phyloP scores from a whole-genome alignment of 345 rosid species.

The Carallia brachiata region DNA sequence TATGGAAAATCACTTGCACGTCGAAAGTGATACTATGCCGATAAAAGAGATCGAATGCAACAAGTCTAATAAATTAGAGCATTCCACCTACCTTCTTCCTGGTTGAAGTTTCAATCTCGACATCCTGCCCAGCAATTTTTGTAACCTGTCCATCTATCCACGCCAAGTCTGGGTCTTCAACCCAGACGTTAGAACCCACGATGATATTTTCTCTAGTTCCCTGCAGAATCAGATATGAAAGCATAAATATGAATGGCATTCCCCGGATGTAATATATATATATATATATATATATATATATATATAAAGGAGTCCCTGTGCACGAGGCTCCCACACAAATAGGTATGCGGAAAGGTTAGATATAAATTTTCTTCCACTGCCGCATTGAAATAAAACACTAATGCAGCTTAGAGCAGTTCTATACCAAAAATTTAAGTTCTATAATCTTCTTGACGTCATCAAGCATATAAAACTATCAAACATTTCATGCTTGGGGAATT shows the following conservation, averaged over 20 bases:
- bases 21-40: neutral
- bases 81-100: conserved; percentile 60
- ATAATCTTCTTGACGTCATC: too few relatives aligned
- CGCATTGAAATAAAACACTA: too few relatives aligned
- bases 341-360: neutral
- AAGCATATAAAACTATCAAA: too few relatives aligned
- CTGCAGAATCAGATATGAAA: conserved; percentile 38
- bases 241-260: neutral
- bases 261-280: neutral
- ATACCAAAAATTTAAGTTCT: too few relatives aligned
- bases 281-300: too few relatives aligned
- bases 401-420: too few relatives aligned
- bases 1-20: neutral
- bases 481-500: neutral
- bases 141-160: conserved; percentile 80
- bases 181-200: conserved; percentile 93
- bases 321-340: too few relatives aligned
- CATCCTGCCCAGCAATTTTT: conserved; percentile 67
- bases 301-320: too few relatives aligned
- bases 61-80: neutral
- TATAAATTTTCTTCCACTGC: neutral
- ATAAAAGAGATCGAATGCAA: neutral
- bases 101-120: conserved; percentile 37
- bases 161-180: conserved; percentile 63
- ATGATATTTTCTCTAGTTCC: conserved; percentile 80